Conservation (phyloP, 2,329 filamentous ascomycete species). For the Sphaerulina vaccinii region DNA sequence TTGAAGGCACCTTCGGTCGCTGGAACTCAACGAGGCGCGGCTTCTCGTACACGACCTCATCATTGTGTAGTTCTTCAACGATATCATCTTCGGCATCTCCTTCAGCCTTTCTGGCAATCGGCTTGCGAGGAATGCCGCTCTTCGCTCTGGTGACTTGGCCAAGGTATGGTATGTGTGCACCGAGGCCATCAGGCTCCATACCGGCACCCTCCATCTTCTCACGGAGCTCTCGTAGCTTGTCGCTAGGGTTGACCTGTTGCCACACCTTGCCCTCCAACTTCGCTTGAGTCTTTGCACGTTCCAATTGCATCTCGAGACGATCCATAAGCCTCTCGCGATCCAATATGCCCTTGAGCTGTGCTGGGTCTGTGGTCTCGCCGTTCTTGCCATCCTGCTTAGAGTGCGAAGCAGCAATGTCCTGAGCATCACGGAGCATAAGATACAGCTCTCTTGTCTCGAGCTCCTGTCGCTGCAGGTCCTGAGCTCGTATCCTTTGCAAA, state of each 20-base stretch:
- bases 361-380: conserved; percentile 63
- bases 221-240: conserved; percentile 84
- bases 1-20: conserved; percentile 63
- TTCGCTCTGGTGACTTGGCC: conserved; percentile 43
- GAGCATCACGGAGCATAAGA: conserved; percentile 95
- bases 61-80: conserved; percentile 49
- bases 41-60: conserved; percentile 70
- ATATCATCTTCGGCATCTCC: conserved; percentile 34
- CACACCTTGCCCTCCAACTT: conserved; percentile 93
- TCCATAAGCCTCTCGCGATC: conserved; percentile 92
- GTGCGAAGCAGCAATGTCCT: conserved; percentile 89
- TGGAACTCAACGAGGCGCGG: conserved; percentile 76
- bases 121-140: conserved; percentile 41
- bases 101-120: conserved; percentile 27
- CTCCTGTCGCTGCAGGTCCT: conserved; percentile 92
- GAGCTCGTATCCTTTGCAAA: conserved; percentile 78
- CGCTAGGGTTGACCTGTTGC: conserved; percentile 81
- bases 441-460: conserved; percentile 95
- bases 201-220: conserved; percentile 82
- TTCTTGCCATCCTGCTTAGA: conserved; percentile 60
- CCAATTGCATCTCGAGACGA: conserved; percentile 88
- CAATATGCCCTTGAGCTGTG: conserved; percentile 85
- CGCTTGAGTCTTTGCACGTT: conserved; percentile 95
- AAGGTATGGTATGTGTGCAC: conserved; percentile 67
- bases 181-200: conserved; percentile 41